Evolutionary conservation across 768 basidiomycete species (phyloP).

Genomic region (Lentinula boryana): DNA sequence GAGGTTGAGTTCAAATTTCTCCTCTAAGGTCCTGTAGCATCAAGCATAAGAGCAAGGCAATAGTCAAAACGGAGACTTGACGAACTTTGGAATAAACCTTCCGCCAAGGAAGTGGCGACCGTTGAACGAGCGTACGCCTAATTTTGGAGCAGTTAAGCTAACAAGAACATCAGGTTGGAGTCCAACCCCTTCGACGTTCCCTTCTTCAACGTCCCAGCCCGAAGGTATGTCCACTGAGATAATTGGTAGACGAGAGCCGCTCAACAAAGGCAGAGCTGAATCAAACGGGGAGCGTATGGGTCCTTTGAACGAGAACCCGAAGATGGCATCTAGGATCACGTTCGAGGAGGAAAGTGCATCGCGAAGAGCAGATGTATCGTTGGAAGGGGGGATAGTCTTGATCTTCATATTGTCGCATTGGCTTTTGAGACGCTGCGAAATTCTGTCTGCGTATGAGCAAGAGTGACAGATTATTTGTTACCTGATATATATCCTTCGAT

Average conservation of each 20-base stretch:
- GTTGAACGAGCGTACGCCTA: conserved; percentile 69
- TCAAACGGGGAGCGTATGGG: conserved; percentile 90
- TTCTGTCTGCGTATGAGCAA: background rate
- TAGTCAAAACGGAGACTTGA: conserved; percentile 6
- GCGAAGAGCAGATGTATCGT: conserved; percentile 38
- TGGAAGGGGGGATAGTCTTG: conserved; percentile 51
- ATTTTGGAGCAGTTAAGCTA: conserved; percentile 92
- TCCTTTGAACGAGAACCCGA: conserved; percentile 95
- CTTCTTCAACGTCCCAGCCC: conserved; percentile 92
- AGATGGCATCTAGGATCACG: conserved; percentile 91
- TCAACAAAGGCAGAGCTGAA: conserved; percentile 59
- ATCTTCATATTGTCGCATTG: conserved; percentile 92
- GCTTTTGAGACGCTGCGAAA: conserved; percentile 62
- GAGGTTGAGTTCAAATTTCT: conserved; percentile 73
- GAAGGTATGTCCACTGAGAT: conserved; percentile 95
- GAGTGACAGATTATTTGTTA: conserved; percentile 15
- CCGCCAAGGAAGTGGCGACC: conserved; percentile 93
- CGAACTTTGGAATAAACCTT: conserved; percentile 84
- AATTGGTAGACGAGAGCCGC: conserved; percentile 66
- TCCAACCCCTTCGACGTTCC: conserved; percentile 49
- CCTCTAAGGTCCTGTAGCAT: conserved; percentile 52
- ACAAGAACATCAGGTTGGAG: conserved; percentile 76
- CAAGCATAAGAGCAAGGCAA: background rate
- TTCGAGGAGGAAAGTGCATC: conserved; percentile 55
- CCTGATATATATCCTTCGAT: conserved; percentile 89